Conservation (phyloP, 345 rosid species). For the Melaleuca alternifolia region DNA sequence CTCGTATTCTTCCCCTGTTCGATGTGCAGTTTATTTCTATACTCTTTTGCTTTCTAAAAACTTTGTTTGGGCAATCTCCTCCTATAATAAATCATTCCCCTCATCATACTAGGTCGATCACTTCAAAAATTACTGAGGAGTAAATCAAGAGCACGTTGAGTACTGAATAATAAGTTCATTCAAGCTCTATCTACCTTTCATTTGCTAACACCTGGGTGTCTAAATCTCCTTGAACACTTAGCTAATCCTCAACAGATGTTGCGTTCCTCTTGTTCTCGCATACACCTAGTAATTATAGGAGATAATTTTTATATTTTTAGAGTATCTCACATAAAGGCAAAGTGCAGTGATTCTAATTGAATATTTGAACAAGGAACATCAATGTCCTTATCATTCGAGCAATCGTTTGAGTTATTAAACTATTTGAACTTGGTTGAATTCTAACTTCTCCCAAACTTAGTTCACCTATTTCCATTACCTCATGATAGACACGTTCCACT, state of each 20-base stretch:
- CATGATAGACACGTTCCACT: neutral
- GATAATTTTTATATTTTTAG: neutral
- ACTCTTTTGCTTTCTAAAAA: neutral
- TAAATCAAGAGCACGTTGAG: neutral
- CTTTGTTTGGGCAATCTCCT: neutral
- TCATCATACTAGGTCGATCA: neutral
- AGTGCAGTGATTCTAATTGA: neutral
- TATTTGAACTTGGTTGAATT: neutral
- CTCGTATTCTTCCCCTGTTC: neutral
- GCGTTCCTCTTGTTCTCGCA: neutral
- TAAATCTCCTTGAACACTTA: neutral
- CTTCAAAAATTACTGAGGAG: neutral
- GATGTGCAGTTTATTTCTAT: neutral
- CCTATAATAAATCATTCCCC: neutral
- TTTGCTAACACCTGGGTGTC: neutral
- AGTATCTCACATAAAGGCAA: neutral
- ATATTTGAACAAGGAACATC: neutral
- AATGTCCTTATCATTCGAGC: neutral
- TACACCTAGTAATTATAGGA: neutral
- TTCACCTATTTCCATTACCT: neutral
- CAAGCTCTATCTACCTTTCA: neutral
- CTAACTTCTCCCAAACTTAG: neutral
- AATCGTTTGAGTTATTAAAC: neutral
- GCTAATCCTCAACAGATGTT: neutral
- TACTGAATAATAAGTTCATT: neutral